Evolutionary conservation across 371 early-diverging fungal species (phyloP).

Genomic region (Haplosporangium sp.): DNA sequence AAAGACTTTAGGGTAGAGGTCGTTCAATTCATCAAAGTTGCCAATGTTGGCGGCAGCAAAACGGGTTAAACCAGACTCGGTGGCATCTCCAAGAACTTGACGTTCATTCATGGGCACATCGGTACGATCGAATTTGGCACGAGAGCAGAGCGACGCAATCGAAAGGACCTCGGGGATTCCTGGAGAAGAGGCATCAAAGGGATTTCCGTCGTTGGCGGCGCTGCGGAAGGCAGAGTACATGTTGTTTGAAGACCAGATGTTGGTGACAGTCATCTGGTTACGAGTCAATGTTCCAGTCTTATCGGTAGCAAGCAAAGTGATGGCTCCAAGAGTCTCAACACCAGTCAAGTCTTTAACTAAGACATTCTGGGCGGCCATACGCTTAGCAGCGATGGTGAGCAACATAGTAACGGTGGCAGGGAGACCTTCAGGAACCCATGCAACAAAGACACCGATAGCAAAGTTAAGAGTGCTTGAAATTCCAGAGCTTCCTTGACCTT

Average conservation of each 20-base stretch:
- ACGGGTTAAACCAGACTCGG: slow-evolving; percentile 89
- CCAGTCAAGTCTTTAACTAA: slow-evolving; percentile 93
- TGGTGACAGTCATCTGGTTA: slow-evolving; percentile 95
- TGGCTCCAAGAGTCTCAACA: slow-evolving; percentile 94
- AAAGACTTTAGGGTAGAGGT: slow-evolving; percentile 85
- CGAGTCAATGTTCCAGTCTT: slow-evolving; percentile 97
- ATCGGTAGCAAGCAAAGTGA: slow-evolving; percentile 93
- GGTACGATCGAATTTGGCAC: slow-evolving; percentile 88
- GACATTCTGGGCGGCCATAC: slow-evolving; percentile 88
- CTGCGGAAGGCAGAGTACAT: slow-evolving; percentile 72
- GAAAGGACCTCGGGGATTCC: slow-evolving; percentile 80
- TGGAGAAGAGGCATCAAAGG: slow-evolving; percentile 58
- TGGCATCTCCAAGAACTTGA: slow-evolving; percentile 89
- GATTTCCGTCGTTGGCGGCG: slow-evolving; percentile 53
- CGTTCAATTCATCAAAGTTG: slow-evolving; percentile 74
- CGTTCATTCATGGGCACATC: slow-evolving; percentile 86
- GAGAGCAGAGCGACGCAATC: slow-evolving; percentile 80
- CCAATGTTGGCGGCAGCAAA: slow-evolving; percentile 76
- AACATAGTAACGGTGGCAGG: slow-evolving; percentile 91
- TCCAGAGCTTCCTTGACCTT: slow-evolving; percentile 59
- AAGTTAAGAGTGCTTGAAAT: slow-evolving; percentile 79
- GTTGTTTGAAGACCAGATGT: slow-evolving; percentile 83
- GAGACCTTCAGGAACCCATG: slow-evolving; percentile 92
- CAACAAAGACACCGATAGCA: slow-evolving; percentile 88
- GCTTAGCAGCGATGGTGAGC: slow-evolving; percentile 91